Evolutionary conservation across 345 rosid species (phyloP), one percentile per base, ranked within the genome.

Genomic region (Dipteronia dyeriana): DNA sequence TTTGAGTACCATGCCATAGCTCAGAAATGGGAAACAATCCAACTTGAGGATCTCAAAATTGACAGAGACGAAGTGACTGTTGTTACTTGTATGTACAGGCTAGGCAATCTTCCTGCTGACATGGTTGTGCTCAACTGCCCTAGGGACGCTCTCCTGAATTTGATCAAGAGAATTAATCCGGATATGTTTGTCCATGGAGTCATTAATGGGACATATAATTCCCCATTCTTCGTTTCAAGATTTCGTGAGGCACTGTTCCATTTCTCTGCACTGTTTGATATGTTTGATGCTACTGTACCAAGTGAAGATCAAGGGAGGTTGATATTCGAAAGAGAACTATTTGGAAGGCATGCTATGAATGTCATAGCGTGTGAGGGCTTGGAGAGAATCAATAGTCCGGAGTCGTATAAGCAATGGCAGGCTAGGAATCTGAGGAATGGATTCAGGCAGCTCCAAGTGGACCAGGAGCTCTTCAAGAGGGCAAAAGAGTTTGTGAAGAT

Each of bases 351-450:
- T 73, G 84, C 78, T 2, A 82, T 86, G 91, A 88, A 87, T 82
- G 91, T 86, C 13, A 78, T 88, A 64, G 94, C 91, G 1, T 90
- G 91, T 23, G 94, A 90, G 79, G 94, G 90, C 34, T 64, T 71
- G 0, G 86, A 88, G 78, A 87, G 94, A 81, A 70, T 86, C 1
- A 94, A 90, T 47, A 90, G 93, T 85, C 95, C 84, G 51, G 91
- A 89, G 81, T 84, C 87, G 1, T 86, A 87, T 74, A 89, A 81
- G 87, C 90, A 89, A 77, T 85, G 91, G 89, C 90, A 82, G 49
- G 81, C 14, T 11, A 78, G 92, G 59, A 77, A 31, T 26, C 14
- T 47, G 64, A 80, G 86, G 76, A 90, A 84, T 8, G 92, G 94
- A 66, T 87, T 91, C 73, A 85, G 57, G 82, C 82, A 81, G 78